Evolutionary conservation across 345 rosid genomes (phyloP).

Genomic region (Sisymbrium irio): DNA sequence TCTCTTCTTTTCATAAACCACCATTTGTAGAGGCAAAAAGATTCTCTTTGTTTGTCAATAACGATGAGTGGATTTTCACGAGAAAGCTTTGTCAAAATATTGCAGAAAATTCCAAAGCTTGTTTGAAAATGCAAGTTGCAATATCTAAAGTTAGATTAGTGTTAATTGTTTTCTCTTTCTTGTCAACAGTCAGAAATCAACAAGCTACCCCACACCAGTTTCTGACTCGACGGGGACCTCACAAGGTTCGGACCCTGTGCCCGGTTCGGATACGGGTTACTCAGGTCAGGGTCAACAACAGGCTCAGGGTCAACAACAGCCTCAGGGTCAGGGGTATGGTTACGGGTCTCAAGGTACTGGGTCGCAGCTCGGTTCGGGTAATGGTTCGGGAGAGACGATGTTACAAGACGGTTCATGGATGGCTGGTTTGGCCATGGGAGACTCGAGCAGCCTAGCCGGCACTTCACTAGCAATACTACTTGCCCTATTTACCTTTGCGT

Average conservation of each 20-base stretch:
- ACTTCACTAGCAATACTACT: conserved; percentile 1
- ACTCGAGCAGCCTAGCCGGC: conserved; percentile 40
- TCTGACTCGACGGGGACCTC: conserved; percentile 39
- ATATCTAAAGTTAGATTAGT: neutral
- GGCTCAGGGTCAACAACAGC: conserved; percentile 24
- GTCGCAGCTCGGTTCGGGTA: conserved; percentile 26
- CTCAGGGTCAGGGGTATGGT: conserved; percentile 33
- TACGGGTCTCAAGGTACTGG: conserved; percentile 41
- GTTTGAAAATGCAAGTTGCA: neutral
- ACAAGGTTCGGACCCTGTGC: conserved; percentile 38
- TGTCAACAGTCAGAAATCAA: conserved; percentile 66
- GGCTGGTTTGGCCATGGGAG: conserved; percentile 94
- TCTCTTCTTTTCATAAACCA: conserved; percentile 30
- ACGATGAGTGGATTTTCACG: neutral
- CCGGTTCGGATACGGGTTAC: conserved; percentile 36
- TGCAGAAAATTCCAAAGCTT: neutral
- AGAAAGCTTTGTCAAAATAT: neutral
- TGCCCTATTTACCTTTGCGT: neutral
- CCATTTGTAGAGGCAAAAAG: neutral
- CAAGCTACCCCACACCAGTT: conserved; percentile 58
- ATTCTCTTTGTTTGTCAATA: conserved; percentile 7
- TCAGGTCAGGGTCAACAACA: conserved; percentile 31
- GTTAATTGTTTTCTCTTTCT: neutral
- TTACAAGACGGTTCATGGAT: conserved; percentile 79
- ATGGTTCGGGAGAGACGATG: conserved; percentile 50